These are phyloP conservation scores for Avena eriantha DNA, from an alignment of 176 grass and related monocot species.

Conservation along the genomic window DNA sequence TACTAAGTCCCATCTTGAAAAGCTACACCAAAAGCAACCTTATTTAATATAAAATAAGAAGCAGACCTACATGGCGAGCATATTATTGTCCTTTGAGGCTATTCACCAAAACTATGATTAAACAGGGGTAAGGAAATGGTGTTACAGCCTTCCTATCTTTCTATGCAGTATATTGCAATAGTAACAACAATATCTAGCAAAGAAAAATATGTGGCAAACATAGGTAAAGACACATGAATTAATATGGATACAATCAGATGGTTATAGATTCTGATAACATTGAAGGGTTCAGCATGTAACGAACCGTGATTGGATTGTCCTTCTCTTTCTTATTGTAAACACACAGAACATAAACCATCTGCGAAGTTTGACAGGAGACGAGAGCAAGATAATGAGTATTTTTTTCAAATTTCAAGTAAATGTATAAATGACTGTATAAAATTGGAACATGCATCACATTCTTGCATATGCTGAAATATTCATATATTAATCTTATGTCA, in stretches of 20 bases:
- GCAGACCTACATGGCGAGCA: not conserved
- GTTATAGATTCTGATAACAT: not conserved
- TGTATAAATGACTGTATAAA: slow-evolving; percentile 2
- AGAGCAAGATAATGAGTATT: slow-evolving; percentile 4
- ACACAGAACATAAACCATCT: slow-evolving; percentile 94
- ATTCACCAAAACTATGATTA: not conserved
- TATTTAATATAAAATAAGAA: slow-evolving; percentile 9
- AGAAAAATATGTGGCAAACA: slow-evolving; percentile 8
- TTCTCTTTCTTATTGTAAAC: slow-evolving; percentile 96
- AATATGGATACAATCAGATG: slow-evolving; percentile 16
- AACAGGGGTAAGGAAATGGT: not conserved
- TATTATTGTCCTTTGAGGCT: slow-evolving; percentile 1
- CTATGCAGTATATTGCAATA: slow-evolving; percentile 24
- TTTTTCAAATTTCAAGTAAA: not conserved
- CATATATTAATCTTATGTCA: not conserved
- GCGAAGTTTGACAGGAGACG: slow-evolving; percentile 42
- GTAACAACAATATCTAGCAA: slow-evolving; percentile 14
- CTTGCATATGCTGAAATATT: not conserved
- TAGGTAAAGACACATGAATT: slow-evolving; percentile 19
- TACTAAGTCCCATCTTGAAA: not conserved
- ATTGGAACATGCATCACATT: slow-evolving; percentile 29
- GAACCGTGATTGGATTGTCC: slow-evolving; percentile 80
- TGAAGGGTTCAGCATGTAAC: slow-evolving; percentile 40
- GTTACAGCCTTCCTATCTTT: slow-evolving; percentile 17
- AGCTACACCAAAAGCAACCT: not conserved